Percentiles rank a stretch among this genome's conserved stretches.
These are phyloP conservation scores for Calocera viscosa DNA, from an alignment of 768 basidiomycete species.

Conservation along the genomic window DNA sequence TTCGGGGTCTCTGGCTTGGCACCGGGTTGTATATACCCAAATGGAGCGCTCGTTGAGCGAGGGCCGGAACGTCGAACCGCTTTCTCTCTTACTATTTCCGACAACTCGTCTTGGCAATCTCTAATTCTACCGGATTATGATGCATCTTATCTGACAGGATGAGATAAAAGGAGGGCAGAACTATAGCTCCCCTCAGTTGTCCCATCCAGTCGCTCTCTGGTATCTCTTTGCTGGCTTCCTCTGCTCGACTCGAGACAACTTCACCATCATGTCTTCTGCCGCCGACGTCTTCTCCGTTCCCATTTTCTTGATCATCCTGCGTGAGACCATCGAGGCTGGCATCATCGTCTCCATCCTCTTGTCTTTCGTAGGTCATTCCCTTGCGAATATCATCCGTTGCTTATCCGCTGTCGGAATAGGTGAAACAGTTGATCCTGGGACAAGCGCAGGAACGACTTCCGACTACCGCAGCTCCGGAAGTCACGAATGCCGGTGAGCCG, in stretches of 20 bases:
- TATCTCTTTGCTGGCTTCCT: too few species aligned
- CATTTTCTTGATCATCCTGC: neutral
- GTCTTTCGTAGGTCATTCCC: neutral
- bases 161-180: neutral
- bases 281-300: neutral
- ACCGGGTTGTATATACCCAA: neutral
- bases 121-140: slow-evolving; percentile 3
- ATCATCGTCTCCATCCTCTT: neutral
- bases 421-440: neutral
- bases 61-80: neutral
- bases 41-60: neutral
- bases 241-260: neutral
- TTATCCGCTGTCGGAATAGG: neutral
- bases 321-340: slow-evolving; percentile 4
- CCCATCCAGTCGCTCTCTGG: too few species aligned
- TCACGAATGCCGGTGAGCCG: neutral
- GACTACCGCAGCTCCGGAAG: neutral
- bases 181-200: neutral
- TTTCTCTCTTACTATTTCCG: neutral
- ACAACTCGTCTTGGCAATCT: neutral
- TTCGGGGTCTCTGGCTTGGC: slow-evolving; percentile 9
- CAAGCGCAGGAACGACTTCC: neutral
- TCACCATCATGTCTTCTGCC: neutral
- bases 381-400: neutral
- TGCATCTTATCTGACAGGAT: slow-evolving; percentile 5